Evolutionary conservation across 2,329 filamentous ascomycete genomes (phyloP), one percentile per base, ranked within the genome.

Genomic region (Fusarium duplospermum): DNA sequence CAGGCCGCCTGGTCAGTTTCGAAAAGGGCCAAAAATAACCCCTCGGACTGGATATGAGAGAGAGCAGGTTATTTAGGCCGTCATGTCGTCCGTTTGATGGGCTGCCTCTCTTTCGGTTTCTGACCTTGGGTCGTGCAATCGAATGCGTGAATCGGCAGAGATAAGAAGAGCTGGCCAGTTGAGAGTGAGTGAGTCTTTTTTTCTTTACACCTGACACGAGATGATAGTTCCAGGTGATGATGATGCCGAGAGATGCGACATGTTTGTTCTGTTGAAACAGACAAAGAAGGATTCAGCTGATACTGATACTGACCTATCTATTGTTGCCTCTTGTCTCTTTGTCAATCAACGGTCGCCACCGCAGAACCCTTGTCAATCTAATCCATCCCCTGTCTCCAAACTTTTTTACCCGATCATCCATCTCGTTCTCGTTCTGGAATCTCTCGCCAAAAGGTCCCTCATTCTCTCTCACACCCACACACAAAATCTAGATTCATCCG

Each of bases 61-160:
- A 52, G 9, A 47, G 45, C 45, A 50, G 45, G 66, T 40, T 65
- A 40, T 69, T 69, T 50, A 65, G 61, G 61, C 58, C 59, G 29
- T 59, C n/a, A 33, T 31, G 54, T 35, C 27, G 47, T 35, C 54
- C 58, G 13, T 27, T 36, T n/a, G 40, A 54, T 61, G 42, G 71
- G 71, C 67, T 73, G 60, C 71, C 67, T 74, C 71, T 71, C 67
- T 64, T 56, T 54, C 42, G 54, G 24, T 72, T 36, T 36, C 35
- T n/a, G 27, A 50, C 36, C 36, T 14, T 35, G 24, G 27, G 57
- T 63, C 58, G 40, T 57, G 35, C 27, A 42, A 50, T 64, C n/a
- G 20, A 20, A 27, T 60, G 57, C 22, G 35, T 60, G 36, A 60
- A 38, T 57, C 54, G 54, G 54, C 31, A 36, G 54, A 57, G 54